Base-by-base conservation (phyloP, 768 basidiomycete genomes). In the Epithele typhae region DNA sequence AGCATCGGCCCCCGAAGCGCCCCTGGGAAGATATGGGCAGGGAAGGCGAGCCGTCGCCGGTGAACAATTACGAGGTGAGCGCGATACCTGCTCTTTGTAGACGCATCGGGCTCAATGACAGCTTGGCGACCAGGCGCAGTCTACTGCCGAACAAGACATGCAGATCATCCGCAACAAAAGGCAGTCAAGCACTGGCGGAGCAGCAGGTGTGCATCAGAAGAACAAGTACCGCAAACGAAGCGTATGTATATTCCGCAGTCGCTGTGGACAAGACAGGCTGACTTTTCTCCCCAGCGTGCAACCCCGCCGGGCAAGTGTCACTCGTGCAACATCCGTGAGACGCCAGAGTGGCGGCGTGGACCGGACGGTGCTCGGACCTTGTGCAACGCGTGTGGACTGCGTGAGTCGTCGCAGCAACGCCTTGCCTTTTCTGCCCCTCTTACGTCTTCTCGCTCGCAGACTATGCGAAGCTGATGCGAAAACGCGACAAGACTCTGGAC, bases 251-350 rank as follows among this genome's bases (percentile, higher is more conserved):
- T 23, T 43, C 7, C 45, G 39, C 30, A 45, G 40, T 49, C 7
- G 6, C 7, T 19, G 17, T 8, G 8, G 15, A 17, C 17, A 8
- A 6, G 35, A 36, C 9, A 36, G 7, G 35, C 15, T 36, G 9
- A 19, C 35, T 8, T 7, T 9, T 40, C 14, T 39, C 40, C 39
- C 27, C 25, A 91, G 88, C 81, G 88, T 55, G 86, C 88, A 36
- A 87, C 84, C 30, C 88, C 88, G 15, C 88, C 88, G 4, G 87
- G 87, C 9, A 88, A 90, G 60, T 91, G 88, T 58, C 86, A 90
- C 65, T 89, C 88, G 25, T 91, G 88, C 62, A 87, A 88, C 66
- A 90, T 89, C 46, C 74, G 84, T 48, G 88, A 91, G 61, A 91
- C 88, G 4, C 88, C 88, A n/a, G 88, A 91, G 63, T 91, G 88